A percentile compares a stretch with the other conserved stretches of the same genome.
Evolutionary conservation across 345 rosid genomes (phyloP).

Genomic region (Syzygium oleosum): DNA sequence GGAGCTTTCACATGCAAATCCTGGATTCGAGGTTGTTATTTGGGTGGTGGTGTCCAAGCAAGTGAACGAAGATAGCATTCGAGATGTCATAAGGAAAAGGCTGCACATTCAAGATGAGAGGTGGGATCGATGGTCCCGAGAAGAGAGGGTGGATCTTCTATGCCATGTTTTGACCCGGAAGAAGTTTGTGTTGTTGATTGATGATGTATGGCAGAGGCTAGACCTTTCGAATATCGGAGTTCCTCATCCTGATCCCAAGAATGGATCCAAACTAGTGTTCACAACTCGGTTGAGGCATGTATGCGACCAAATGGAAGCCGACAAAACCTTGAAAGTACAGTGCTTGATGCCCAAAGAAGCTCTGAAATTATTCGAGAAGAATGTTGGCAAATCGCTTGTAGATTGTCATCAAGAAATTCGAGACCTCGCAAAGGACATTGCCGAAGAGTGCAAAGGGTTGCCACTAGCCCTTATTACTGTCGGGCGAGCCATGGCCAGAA

Average conservation of each 20-base stretch:
- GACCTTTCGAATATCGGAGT: background rate
- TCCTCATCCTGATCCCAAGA: background rate
- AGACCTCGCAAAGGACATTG: background rate
- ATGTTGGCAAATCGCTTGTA: background rate
- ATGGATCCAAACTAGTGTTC: conserved; percentile 2
- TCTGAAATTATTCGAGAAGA: background rate
- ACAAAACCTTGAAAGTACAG: background rate
- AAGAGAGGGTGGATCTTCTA: no score
- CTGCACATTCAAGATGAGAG: no score
- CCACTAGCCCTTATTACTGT: conserved; percentile 16
- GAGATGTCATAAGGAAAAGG: no score
- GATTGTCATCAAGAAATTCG: background rate
- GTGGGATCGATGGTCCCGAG: no score
- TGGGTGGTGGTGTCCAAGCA: no score
- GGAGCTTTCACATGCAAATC: no score
- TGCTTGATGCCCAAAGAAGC: conserved; percentile 5
- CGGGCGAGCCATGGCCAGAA: conserved; percentile 4
- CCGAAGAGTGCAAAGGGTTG: background rate
- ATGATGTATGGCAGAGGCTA: conserved; percentile 5
- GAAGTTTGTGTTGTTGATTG: background rate
- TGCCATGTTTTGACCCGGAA: no score
- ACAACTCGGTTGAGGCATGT: conserved; percentile 6
- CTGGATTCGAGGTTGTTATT: no score
- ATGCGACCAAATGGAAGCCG: background rate
- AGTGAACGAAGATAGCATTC: no score